A percentile compares a stretch with the other conserved stretches of the same genome.
phyloP scores from a whole-genome alignment of 2,329 filamentous ascomycete genomes.

The Colletotrichum orbiculare region DNA sequence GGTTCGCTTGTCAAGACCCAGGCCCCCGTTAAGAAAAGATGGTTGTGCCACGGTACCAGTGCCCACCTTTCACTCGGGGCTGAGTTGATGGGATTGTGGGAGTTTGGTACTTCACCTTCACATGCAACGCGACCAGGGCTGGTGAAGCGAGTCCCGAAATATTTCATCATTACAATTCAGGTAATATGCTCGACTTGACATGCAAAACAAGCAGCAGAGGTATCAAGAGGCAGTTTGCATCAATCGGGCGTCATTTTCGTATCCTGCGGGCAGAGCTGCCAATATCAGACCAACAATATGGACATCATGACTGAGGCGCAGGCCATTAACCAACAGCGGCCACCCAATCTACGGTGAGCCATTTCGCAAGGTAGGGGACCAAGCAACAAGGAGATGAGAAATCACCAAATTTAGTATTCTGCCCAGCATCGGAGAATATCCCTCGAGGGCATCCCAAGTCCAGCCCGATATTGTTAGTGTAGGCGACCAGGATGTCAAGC shows the following conservation, averaged over 20 bases:
- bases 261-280: no score
- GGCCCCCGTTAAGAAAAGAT: no score
- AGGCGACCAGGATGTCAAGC: neutral
- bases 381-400: conserved; percentile 21
- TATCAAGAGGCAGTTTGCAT: no score
- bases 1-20: neutral
- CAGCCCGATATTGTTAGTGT: neutral
- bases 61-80: neutral
- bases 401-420: conserved; percentile 11
- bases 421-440: conserved; percentile 8
- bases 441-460: neutral
- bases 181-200: no score
- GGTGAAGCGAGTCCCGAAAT: no score
- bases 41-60: no score
- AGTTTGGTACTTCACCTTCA: no score
- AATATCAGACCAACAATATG: neutral
- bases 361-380: neutral
- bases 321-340: neutral
- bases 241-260: no score
- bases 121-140: no score
- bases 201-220: no score
- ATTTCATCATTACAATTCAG: no score
- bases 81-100: no score
- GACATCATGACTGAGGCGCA: conserved; percentile 12
- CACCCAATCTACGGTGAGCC: neutral